Evolutionary conservation across 2,329 filamentous ascomycete genomes (phyloP).

Genomic region (Orbilia ellipsospora): DNA sequence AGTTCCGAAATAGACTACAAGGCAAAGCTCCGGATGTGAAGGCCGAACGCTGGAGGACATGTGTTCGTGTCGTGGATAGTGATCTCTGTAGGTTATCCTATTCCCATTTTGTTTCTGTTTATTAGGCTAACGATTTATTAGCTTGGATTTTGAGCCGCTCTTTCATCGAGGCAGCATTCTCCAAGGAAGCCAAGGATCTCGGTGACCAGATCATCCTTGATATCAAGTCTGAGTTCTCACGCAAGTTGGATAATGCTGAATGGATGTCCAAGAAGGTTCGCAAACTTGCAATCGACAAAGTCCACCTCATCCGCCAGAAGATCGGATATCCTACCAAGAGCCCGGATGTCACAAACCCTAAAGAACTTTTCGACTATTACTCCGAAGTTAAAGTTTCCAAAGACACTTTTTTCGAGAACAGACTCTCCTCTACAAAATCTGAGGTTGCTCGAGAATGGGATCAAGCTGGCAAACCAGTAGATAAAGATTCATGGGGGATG

Average conservation of each 20-base stretch:
- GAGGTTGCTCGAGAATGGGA: constrained; percentile 68
- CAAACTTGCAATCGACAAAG: constrained; percentile 72
- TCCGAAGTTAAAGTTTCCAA: constrained; percentile 66
- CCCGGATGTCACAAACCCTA: constrained; percentile 72
- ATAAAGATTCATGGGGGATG: constrained; percentile 72
- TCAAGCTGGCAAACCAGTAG: constrained; percentile 70
- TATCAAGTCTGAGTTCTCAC: constrained; percentile 74
- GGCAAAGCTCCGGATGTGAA: constrained; percentile 73
- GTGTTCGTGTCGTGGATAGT: constrained; percentile 70
- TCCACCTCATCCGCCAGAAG: constrained; percentile 75
- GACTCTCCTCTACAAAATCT: constrained; percentile 67
- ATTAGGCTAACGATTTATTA: constrained; percentile 2
- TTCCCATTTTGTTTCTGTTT: background rate
- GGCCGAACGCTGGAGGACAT: constrained; percentile 75
- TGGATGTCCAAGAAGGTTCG: constrained; percentile 75
- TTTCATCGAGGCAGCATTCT: constrained; percentile 76
- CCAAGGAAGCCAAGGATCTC: constrained; percentile 73
- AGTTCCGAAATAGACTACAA: constrained; percentile 71
- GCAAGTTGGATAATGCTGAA: constrained; percentile 69
- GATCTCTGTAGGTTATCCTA: constrained; percentile 72
- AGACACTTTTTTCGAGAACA: constrained; percentile 70
- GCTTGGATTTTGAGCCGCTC: constrained; percentile 66
- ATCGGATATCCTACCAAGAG: constrained; percentile 74
- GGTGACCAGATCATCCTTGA: constrained; percentile 77
- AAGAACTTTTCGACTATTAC: constrained; percentile 70